phyloP scores from a whole-genome alignment of 306 rosid species.

The Lablab purpureus region DNA sequence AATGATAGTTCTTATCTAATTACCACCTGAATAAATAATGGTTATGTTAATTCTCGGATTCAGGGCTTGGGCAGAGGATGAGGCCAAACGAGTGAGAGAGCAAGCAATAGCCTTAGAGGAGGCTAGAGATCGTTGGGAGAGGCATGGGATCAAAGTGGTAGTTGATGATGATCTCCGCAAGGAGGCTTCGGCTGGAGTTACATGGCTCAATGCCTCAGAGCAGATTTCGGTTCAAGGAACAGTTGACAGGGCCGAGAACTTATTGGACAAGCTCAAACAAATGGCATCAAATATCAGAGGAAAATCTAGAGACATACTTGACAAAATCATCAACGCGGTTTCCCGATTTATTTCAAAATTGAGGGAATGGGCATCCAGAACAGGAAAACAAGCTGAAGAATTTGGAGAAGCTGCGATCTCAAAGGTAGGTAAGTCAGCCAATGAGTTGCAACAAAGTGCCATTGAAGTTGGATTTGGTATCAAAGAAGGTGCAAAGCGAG shows the following conservation, averaged over 20 bases:
- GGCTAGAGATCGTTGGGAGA: conserved; percentile 97
- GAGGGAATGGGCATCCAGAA: conserved; percentile 62
- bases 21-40: conserved; percentile 21
- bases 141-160: conserved; percentile 89
- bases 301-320: conserved; percentile 66
- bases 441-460: conserved; percentile 70
- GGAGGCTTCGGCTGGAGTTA: conserved; percentile 71
- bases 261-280: conserved; percentile 72
- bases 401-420: conserved; percentile 57
- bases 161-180: conserved; percentile 90
- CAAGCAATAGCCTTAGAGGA: conserved; percentile 91
- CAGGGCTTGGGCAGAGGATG: conserved; percentile 99
- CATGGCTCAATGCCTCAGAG: conserved; percentile 86
- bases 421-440: conserved; percentile 64
- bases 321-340: conserved; percentile 66
- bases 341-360: conserved; percentile 62
- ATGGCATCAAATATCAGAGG: conserved; percentile 69
- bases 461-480: conserved; percentile 60
- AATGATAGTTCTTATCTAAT: conserved; percentile 22
- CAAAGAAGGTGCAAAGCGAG: conserved; percentile 81
- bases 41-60: conserved; percentile 17
- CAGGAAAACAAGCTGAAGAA: conserved; percentile 70
- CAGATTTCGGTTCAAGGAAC: conserved; percentile 73
- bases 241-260: conserved; percentile 69
- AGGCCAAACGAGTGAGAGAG: conserved; percentile 93